Evolutionary conservation across 441 rosid species (phyloP).

Genomic region (Corymbia calophylla): DNA sequence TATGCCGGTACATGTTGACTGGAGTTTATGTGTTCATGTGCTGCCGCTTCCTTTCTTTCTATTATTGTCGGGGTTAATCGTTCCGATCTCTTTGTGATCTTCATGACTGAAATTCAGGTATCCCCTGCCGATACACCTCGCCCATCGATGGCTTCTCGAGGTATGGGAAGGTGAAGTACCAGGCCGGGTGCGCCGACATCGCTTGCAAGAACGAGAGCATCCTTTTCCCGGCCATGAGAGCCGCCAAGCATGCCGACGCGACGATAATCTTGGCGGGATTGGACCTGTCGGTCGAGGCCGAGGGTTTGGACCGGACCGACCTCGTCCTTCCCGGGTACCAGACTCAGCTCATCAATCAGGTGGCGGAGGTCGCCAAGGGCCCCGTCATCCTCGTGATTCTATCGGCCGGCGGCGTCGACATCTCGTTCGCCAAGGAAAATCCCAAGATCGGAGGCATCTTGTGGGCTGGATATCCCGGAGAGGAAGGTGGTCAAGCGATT

Average conservation of each 20-base stretch:
- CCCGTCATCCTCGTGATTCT: slow-evolving; percentile 38
- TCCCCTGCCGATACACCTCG: slow-evolving; percentile 20
- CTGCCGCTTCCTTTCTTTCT: too few species aligned
- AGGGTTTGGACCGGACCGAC: slow-evolving; percentile 28
- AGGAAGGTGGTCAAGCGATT: slow-evolving; percentile 46
- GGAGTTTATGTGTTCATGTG: background rate
- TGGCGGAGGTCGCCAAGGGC: slow-evolving; percentile 20
- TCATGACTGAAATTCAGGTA: slow-evolving; percentile 1
- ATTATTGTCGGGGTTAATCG: background rate
- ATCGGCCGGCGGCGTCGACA: slow-evolving; percentile 44
- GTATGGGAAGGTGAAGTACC: slow-evolving; percentile 4
- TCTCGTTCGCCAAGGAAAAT: slow-evolving; percentile 21
- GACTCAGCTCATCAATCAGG: slow-evolving; percentile 25
- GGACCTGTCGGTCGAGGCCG: slow-evolving; percentile 33
- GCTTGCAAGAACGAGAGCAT: slow-evolving; percentile 22
- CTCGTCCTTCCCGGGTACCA: slow-evolving; percentile 38
- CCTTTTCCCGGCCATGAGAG: slow-evolving; percentile 14
- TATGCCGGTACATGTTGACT: slow-evolving; percentile 24
- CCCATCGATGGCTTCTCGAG: slow-evolving; percentile 21
- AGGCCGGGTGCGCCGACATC: slow-evolving; percentile 21
- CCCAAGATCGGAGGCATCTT: slow-evolving; percentile 19
- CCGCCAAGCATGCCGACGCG: slow-evolving; percentile 28
- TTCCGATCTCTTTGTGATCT: background rate
- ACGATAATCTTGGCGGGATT: slow-evolving; percentile 29
- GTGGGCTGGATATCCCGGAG: slow-evolving; percentile 55